Evolutionary conservation across 1,139 yeast species (phyloP), one percentile per base, ranked within the genome.

Genomic region (Geotrichum cucujoidarum): DNA sequence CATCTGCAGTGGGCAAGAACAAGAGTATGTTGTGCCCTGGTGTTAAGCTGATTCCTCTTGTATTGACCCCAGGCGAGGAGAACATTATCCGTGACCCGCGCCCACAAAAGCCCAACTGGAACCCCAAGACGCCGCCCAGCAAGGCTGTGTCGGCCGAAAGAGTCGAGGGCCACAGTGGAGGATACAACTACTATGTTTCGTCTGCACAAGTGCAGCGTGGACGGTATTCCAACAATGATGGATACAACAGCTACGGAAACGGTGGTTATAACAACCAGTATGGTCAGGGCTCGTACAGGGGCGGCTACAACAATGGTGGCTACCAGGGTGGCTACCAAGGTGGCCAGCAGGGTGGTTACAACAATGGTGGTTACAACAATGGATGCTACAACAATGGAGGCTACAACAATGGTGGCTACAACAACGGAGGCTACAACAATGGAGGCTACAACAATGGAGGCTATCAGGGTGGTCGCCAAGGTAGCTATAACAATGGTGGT

Each of bases 11-110:
- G 7, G 55, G 53, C 14, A 24, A 10, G 27, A 69, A 71, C 47
- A 92, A 92, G 63, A 83, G 95, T 2, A 85, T 92, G 86, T 70
- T 92, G 22, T 67, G 92, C 53, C 85, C 82, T 47, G 97, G 97
- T 0, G 86, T 74, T 58, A 78, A 81, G 52, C 75, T 88, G 1
- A 81, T 81, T 52, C 68, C 69, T 18, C 73, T 75, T 11, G 82
- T 82, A 2, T 71, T 90, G 43, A 78, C 80, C 5, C 56, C 52
- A 32, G 46, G 47, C n/a, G 47, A 45, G 18, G 51, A 46, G 18
- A 48, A 37, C 17, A 27, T 31, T 16, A 40, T 33, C n/a, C 48
- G 46, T 7, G 50, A 47, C 16, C 17, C 36, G 2, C 54, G 52
- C 33, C 49, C 52, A 25, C 60, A 60, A 40, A 55, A 58, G 48